Conservation (phyloP, 2,329 filamentous ascomycete genomes). For the Microdochium nivale region DNA sequence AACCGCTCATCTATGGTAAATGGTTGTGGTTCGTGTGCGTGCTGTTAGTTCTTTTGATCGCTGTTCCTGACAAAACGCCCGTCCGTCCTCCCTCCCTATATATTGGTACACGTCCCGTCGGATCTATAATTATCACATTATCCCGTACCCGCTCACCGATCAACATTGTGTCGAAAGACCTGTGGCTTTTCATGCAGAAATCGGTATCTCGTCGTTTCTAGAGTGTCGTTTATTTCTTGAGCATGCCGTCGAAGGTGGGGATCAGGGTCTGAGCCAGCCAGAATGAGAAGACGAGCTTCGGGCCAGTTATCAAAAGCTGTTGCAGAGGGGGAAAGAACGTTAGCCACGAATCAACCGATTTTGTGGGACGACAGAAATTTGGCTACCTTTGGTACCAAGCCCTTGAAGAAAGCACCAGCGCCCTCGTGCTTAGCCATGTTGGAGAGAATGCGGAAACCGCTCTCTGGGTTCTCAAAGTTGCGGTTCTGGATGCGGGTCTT, state of each 20-base stretch:
- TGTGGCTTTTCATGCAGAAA: neutral
- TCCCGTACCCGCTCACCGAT: no score
- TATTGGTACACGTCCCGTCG: no score
- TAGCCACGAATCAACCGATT: constrained; percentile 8
- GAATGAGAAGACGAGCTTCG: constrained; percentile 98
- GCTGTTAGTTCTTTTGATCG: no score
- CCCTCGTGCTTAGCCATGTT: constrained; percentile 95
- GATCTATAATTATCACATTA: no score
- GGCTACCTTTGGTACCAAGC: constrained; percentile 76
- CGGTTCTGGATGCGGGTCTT: constrained; percentile 98
- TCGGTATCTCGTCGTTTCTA: neutral
- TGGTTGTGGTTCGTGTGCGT: no score
- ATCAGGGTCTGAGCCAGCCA: constrained; percentile 98
- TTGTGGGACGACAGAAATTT: constrained; percentile 1
- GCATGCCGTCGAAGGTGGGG: constrained; percentile 65
- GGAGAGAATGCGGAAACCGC: constrained; percentile 80
- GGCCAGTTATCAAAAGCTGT: constrained; percentile 91
- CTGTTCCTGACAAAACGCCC: no score
- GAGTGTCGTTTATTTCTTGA: constrained; percentile 23
- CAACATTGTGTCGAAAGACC: no score
- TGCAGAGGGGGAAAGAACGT: constrained; percentile 3
- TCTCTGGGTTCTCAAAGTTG: constrained; percentile 97
- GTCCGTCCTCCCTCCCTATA: no score
- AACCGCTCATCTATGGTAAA: no score
- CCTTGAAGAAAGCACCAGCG: constrained; percentile 88